Conservation (phyloP, 768 basidiomycete species). For the Strobilomyces confusus region DNA sequence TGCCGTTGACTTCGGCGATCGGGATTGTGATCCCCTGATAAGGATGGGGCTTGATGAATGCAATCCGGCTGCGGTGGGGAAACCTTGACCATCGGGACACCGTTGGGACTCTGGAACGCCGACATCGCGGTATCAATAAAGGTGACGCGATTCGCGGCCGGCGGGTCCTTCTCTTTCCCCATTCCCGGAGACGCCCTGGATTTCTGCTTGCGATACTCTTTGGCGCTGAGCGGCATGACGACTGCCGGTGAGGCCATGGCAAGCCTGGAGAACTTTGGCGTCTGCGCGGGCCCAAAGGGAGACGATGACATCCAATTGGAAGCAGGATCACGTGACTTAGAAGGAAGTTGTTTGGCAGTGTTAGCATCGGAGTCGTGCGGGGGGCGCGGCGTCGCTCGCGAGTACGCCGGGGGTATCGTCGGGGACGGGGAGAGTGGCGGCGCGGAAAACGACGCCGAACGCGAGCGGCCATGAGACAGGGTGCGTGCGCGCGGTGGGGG, state of each 20-base stretch:
- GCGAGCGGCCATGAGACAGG: constrained; percentile 14
- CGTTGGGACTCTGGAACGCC: background rate
- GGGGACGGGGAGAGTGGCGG: background rate
- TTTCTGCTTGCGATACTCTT: constrained; percentile 25
- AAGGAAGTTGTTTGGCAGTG: constrained; percentile 14
- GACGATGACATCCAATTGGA: constrained; percentile 28
- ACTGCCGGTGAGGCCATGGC: constrained; percentile 26
- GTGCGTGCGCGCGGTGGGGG: constrained; percentile 23
- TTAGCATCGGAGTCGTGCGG: background rate
- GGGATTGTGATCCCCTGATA: background rate
- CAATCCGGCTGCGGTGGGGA: constrained; percentile 13
- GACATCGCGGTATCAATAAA: constrained; percentile 11
- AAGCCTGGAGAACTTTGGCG: constrained; percentile 30
- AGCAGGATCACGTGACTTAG: constrained; percentile 23
- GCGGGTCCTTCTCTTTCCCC: constrained; percentile 4
- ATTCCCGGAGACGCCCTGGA: constrained; percentile 5
- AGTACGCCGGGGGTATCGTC: constrained; percentile 16
- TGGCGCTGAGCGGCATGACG: constrained; percentile 31
- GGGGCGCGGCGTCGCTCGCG: constrained; percentile 10
- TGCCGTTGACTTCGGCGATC: constrained; percentile 6
- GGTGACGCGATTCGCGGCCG: constrained; percentile 6
- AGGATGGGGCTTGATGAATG: background rate
- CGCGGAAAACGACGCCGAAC: constrained; percentile 15
- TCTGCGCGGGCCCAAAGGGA: constrained; percentile 28
- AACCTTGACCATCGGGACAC: constrained; percentile 12